phyloP scores from a whole-genome alignment of 1,284 basidiomycete genomes.

The Ceratobasidium sp. region DNA sequence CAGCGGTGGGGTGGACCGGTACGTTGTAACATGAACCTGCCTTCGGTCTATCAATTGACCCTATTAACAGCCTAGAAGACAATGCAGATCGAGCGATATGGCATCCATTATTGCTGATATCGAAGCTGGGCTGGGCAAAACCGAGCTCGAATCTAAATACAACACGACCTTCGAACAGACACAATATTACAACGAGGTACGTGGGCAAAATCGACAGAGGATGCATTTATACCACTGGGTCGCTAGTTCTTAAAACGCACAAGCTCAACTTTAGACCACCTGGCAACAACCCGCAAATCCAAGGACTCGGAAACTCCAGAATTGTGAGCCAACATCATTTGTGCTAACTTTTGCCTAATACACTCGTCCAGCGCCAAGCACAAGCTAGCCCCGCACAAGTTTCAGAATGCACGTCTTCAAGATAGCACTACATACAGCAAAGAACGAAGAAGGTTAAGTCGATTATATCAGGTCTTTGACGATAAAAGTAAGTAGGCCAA shows the following conservation, averaged over 20 bases:
- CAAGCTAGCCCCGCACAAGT: not conserved
- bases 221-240: not conserved
- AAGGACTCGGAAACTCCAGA: slow-evolving; percentile 9
- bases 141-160: slow-evolving; percentile 27
- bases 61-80: not conserved
- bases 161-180: slow-evolving; percentile 20
- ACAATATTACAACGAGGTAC: slow-evolving; percentile 3
- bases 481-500: not conserved
- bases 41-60: not conserved
- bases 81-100: not conserved
- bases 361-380: not conserved
- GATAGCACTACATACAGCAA: slow-evolving; percentile 16
- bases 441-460: slow-evolving; percentile 11
- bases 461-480: slow-evolving; percentile 7
- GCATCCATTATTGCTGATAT: slow-evolving; percentile 13
- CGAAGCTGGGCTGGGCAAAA: slow-evolving; percentile 15
- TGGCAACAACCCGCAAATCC: not conserved
- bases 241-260: not conserved
- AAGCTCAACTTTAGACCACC: not conserved
- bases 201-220: not conserved
- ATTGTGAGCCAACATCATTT: slow-evolving; percentile 6
- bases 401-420: not conserved
- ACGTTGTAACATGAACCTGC: not conserved
- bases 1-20: too few species aligned
- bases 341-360: not conserved